A percentile compares a stretch with the other conserved stretches of the same genome.
These are phyloP conservation scores for Backusella mclennaniae DNA, from an alignment of 192 early-diverging fungal species.

Conservation along the genomic window DNA sequence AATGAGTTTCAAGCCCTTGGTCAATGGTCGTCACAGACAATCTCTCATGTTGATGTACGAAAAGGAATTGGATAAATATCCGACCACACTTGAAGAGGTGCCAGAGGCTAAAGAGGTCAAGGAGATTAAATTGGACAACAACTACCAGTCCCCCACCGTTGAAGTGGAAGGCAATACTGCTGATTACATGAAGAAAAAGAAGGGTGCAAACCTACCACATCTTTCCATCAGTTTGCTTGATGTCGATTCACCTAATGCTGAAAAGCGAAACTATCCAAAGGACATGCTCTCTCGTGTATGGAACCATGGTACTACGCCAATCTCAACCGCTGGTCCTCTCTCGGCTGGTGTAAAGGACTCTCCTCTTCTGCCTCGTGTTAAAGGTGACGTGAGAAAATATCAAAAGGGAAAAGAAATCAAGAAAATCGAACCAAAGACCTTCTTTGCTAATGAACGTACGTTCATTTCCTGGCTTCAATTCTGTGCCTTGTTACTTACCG, in stretches of 20 bases:
- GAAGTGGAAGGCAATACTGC: neutral
- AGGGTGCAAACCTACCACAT: neutral
- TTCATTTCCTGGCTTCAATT: constrained; percentile 85
- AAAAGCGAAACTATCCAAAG: neutral
- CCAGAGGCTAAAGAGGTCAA: neutral
- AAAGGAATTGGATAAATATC: neutral
- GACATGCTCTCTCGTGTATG: constrained; percentile 2
- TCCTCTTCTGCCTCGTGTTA: neutral
- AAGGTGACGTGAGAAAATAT: neutral
- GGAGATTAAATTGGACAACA: neutral
- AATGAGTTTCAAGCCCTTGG: constrained; percentile 31
- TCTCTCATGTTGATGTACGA: constrained; percentile 18
- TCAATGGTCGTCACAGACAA: constrained; percentile 32
- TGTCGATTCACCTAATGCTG: too few relatives aligned
- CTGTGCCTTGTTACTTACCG: constrained; percentile 66
- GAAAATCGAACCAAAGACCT: constrained; percentile 82
- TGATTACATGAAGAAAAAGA: neutral
- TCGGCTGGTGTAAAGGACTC: neutral
- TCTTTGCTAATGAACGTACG: constrained; percentile 87
- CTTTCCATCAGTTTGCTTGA: neutral
- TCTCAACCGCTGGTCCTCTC: neutral
- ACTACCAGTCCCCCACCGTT: neutral
- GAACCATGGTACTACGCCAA: neutral
- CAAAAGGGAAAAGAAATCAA: constrained; percentile 31
- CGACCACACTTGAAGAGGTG: neutral